Base-by-base conservation (phyloP, 2,329 filamentous ascomycete species). In the Ceratocystis huliohia region DNA sequence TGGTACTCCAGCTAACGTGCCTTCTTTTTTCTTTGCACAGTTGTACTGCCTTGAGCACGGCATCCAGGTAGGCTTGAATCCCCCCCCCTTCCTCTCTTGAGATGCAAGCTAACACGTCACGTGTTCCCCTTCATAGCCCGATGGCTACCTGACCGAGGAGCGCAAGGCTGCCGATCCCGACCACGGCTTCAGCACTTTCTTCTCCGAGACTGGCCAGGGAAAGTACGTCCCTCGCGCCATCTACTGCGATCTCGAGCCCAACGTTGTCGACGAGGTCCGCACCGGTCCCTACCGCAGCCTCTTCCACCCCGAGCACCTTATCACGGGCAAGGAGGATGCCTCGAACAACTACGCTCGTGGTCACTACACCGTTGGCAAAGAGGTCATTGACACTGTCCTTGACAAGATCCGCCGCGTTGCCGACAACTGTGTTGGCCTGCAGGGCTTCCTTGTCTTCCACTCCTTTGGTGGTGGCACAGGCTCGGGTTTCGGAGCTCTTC, bases 341-440 rank as follows among this genome's bases (percentile, higher is more conserved):
- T 96, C 93, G 73, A 99, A 99, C 89, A 99, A 99, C 88, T 97
- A 97, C 76, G 94, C 94, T 74, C 93, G 94, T 85, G 94, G 94
- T 72, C 94, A 99, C 84, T 99, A 99, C 85, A 99, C 94, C 70
- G 92, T 97, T 73, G 94, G 94, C 78, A 97, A 97, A 86, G 94
- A 99, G 84, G 86, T 99, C 79, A 96, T 97, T 74, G 94, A 99
- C 78, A 88, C 92, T 78, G 94, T 97, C 70, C 82, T 97, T 72
- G 94, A 99, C 84, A 96, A 96, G 85, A 89, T 99, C 72, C 91
- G 94, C 78, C 91, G 90, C 73, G 92, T 97, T 73, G 93, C 94
- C 79, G 92, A 99, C 79, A 95, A 94, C 86, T 99, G 94, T 80
- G 88, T 89, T 73, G 93, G 92, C 80, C 91, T 99, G 68, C 94